Conservation (phyloP, 352 stramenopile species). For the Globisporangium cystogenes region DNA sequence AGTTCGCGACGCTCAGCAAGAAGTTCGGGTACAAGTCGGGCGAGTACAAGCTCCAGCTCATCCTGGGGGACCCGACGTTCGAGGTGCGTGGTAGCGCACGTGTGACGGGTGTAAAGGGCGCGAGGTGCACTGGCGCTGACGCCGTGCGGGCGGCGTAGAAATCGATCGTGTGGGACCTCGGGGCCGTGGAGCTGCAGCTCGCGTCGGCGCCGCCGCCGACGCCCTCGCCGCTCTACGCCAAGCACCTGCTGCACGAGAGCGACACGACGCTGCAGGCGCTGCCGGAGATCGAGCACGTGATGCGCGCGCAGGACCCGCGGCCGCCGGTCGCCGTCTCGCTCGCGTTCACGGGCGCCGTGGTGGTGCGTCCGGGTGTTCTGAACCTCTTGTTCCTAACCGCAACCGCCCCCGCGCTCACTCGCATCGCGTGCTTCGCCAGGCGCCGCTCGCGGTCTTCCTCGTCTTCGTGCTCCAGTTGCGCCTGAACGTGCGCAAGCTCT, state of each 20-base stretch:
- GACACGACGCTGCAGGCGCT: slow-evolving; percentile 83
- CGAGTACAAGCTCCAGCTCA: slow-evolving; percentile 55
- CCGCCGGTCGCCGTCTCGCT: slow-evolving; percentile 63
- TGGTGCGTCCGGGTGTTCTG: slow-evolving; percentile 19
- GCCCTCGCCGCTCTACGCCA: slow-evolving; percentile 82
- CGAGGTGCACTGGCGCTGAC: too few species aligned
- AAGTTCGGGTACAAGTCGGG: slow-evolving; percentile 83
- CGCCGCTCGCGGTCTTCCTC: slow-evolving; percentile 55
- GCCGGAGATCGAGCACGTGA: slow-evolving; percentile 85
- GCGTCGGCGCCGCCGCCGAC: slow-evolving; percentile 44
- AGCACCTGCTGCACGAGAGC: slow-evolving; percentile 80
- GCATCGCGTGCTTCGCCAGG: too few species aligned
- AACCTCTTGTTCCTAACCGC: neutral
- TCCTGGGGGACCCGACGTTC: slow-evolving; percentile 75
- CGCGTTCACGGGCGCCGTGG: slow-evolving; percentile 57
- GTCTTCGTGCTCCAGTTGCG: slow-evolving; percentile 50
- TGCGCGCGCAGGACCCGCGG: slow-evolving; percentile 68
- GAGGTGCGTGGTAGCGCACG: slow-evolving; percentile 32
- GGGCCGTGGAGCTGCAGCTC: slow-evolving; percentile 63
- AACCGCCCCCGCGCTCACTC: too few species aligned
- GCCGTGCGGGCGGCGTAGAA: slow-evolving; percentile 13
- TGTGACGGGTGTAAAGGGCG: too few species aligned
- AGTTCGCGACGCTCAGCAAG: slow-evolving; percentile 66
- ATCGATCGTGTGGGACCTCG: slow-evolving; percentile 67
- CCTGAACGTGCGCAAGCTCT: slow-evolving; percentile 68